Conservation (phyloP, 2,329 filamentous ascomycete genomes). For the Capronia epimyces region DNA sequence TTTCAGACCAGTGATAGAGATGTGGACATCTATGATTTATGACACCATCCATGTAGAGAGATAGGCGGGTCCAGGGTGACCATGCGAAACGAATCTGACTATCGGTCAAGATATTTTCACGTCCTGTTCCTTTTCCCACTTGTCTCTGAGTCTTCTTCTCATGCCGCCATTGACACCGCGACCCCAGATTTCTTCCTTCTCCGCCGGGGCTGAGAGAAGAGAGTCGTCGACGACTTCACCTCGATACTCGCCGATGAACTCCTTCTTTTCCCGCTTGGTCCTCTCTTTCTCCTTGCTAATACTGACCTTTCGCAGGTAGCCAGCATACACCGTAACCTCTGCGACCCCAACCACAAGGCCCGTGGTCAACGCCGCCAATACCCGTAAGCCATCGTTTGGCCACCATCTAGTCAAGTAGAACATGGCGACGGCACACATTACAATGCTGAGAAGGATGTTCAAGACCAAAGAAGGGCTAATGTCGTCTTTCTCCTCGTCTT, state of each 20-base stretch:
- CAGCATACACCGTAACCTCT: conserved; percentile 44
- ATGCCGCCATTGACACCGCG: conserved; percentile 39
- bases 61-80: neutral
- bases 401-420: conserved; percentile 38
- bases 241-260: conserved; percentile 30
- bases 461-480: conserved; percentile 60
- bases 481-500: conserved; percentile 31
- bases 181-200: conserved; percentile 40
- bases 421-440: conserved; percentile 55
- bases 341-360: conserved; percentile 43
- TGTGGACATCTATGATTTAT: neutral
- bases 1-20: neutral
- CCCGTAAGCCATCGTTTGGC: conserved; percentile 30
- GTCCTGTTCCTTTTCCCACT: conserved; percentile 33
- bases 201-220: conserved; percentile 8
- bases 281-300: conserved; percentile 37
- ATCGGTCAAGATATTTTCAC: neutral
- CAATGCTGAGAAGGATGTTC: conserved; percentile 82
- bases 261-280: conserved; percentile 38
- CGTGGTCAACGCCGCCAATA: conserved; percentile 38
- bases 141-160: conserved; percentile 38
- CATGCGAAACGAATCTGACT: neutral
- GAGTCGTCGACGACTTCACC: conserved; percentile 7
- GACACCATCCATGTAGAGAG: neutral
- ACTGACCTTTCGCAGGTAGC: conserved; percentile 43